Percentiles rank a stretch among this genome's conserved stretches.
Evolutionary conservation across 768 basidiomycete genomes (phyloP).

Genomic region (Trametes meyenii): DNA sequence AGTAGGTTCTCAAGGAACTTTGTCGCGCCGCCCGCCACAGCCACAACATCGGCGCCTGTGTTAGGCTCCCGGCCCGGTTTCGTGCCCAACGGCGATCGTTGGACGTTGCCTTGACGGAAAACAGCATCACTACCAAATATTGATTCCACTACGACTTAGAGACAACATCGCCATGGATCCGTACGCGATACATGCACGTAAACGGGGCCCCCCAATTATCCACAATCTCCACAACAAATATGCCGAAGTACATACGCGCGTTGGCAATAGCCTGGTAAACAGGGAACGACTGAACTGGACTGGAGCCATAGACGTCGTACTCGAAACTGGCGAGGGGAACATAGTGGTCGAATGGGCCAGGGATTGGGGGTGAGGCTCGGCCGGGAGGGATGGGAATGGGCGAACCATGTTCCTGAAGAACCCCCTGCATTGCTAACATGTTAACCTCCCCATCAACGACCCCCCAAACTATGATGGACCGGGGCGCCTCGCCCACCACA

Average conservation of each 20-base stretch:
- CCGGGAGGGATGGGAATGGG: neutral
- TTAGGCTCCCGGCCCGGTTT: too few relatives aligned
- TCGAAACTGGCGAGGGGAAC: neutral
- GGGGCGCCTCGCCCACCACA: too few relatives aligned
- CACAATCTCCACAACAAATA: constrained; percentile 5
- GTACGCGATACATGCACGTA: constrained; percentile 5
- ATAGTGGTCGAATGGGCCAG: neutral
- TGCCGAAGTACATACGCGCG: neutral
- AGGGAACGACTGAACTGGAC: neutral
- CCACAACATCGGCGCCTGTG: too few relatives aligned
- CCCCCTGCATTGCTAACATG: too few relatives aligned
- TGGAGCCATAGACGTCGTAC: neutral
- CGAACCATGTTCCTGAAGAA: too few relatives aligned
- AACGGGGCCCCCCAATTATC: neutral
- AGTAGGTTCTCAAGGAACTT: too few relatives aligned
- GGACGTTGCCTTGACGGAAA: too few relatives aligned
- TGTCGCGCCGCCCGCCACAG: too few relatives aligned
- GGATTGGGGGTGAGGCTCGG: neutral
- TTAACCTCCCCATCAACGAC: too few relatives aligned
- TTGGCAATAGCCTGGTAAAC: neutral
- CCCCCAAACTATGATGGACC: too few relatives aligned
- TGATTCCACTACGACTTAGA: neutral
- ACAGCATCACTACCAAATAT: too few relatives aligned
- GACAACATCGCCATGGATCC: neutral
- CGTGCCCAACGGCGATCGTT: too few relatives aligned